Conservation (phyloP, 768 basidiomycete genomes). For the Xanthoconium purpureum region DNA sequence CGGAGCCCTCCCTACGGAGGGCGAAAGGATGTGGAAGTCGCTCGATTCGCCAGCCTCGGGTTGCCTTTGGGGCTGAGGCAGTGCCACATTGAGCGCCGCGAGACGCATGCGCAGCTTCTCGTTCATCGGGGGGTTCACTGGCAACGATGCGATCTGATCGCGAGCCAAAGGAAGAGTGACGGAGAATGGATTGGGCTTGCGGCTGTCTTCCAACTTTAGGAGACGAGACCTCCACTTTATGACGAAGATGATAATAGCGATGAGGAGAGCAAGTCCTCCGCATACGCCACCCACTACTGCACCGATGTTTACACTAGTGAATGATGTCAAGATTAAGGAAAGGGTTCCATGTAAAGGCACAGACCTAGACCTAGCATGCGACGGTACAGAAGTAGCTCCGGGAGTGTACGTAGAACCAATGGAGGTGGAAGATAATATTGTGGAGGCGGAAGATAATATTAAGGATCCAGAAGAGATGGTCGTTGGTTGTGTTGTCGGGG, state of each 20-base stretch:
- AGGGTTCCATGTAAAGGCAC: neutral
- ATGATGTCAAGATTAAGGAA: neutral
- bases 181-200: slow-evolving; percentile 5
- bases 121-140: neutral
- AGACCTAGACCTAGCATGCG: neutral
- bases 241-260: slow-evolving; percentile 4
- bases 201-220: neutral
- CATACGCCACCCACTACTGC: slow-evolving; percentile 5
- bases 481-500: neutral
- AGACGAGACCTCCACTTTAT: slow-evolving; percentile 1
- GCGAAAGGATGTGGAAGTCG: neutral
- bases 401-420: neutral
- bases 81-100: neutral
- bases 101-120: slow-evolving; percentile 4
- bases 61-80: neutral
- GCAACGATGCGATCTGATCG: neutral
- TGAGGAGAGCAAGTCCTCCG: slow-evolving; percentile 3
- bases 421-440: neutral
- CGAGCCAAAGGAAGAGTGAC: neutral
- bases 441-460: neutral
- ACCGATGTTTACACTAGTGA: slow-evolving; percentile 2
- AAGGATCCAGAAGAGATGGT: neutral
- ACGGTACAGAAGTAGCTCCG: neutral
- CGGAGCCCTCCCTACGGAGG: neutral
- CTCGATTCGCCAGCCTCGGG: neutral